Percentiles rank a stretch among this genome's conserved stretches.
Evolutionary conservation across 768 basidiomycete species (phyloP).

Genomic region (Amanita inopinata): DNA sequence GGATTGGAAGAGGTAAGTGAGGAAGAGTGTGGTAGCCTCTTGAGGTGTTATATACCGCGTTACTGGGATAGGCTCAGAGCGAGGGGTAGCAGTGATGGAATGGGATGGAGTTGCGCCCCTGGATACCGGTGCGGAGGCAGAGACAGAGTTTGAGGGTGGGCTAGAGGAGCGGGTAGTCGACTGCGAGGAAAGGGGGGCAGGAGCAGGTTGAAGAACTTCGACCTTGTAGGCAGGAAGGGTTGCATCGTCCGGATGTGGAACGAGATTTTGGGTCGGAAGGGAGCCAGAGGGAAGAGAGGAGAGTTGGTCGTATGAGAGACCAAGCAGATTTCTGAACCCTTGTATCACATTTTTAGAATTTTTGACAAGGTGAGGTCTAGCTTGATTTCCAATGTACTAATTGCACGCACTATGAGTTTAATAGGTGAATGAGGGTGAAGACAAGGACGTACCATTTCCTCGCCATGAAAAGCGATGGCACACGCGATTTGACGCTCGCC

Average conservation of each 20-base stretch:
- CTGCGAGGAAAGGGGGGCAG: too few relatives aligned
- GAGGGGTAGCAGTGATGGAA: slow-evolving; percentile 66
- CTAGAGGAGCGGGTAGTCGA: too few relatives aligned
- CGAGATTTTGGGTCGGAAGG: too few relatives aligned
- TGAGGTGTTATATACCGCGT: slow-evolving; percentile 71
- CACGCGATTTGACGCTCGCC: slow-evolving; percentile 97
- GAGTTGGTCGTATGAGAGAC: slow-evolving; percentile 60
- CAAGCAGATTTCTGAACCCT: slow-evolving; percentile 90
- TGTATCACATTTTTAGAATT: slow-evolving; percentile 90
- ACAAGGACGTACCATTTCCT: slow-evolving; percentile 64
- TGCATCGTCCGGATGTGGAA: slow-evolving; percentile 52
- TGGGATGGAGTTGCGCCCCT: too few relatives aligned
- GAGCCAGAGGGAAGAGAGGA: neutral
- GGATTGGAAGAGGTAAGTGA: slow-evolving; percentile 73
- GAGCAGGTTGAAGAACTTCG: slow-evolving; percentile 65
- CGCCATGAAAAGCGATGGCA: slow-evolving; percentile 83
- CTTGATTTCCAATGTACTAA: slow-evolving; percentile 95
- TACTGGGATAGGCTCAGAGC: slow-evolving; percentile 56
- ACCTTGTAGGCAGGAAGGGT: slow-evolving; percentile 82
- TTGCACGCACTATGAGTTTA: slow-evolving; percentile 11
- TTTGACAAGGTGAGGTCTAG: slow-evolving; percentile 89
- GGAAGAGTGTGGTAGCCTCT: slow-evolving; percentile 80
- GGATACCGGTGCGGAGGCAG: too few relatives aligned
- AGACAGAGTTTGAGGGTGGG: too few relatives aligned
- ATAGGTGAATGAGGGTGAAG: slow-evolving; percentile 3